Percentiles rank a stretch among this genome's conserved stretches.
Conservation (phyloP, 805 yeast genomes). For the Metschnikowia similis region DNA sequence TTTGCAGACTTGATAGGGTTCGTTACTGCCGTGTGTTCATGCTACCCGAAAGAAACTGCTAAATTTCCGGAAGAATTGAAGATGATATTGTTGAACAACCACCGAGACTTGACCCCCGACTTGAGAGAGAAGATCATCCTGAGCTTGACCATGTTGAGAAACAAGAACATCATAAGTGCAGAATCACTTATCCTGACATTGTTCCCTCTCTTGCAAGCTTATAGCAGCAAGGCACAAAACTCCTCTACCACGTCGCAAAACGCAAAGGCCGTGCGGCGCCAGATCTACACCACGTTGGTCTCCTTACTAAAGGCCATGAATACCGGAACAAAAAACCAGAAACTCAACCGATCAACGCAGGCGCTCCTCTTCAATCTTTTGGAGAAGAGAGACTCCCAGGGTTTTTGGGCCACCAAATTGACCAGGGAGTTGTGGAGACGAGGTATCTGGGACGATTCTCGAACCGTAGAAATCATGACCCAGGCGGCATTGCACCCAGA, state of each 20-base stretch:
- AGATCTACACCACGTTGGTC: constrained; percentile 75
- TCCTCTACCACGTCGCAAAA: constrained; percentile 47
- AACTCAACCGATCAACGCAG: constrained; percentile 84
- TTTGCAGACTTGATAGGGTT: constrained; percentile 85
- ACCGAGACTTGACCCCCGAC: constrained; percentile 76
- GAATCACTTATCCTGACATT: constrained; percentile 80
- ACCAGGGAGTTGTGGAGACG: constrained; percentile 97
- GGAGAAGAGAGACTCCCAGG: constrained; percentile 72
- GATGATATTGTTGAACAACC: constrained; percentile 64
- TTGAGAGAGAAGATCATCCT: constrained; percentile 89
- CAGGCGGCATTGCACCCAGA: constrained; percentile 91
- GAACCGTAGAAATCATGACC: constrained; percentile 97
- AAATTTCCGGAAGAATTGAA: constrained; percentile 79
- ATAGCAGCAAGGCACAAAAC: constrained; percentile 38
- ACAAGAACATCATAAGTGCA: constrained; percentile 72
- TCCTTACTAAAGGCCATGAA: constrained; percentile 78
- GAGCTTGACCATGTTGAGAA: constrained; percentile 84
- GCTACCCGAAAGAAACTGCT: constrained; percentile 85
- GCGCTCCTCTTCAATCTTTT: constrained; percentile 84
- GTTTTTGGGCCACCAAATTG: constrained; percentile 93
- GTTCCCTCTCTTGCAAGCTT: constrained; percentile 77
- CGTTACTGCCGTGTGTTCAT: constrained; percentile 84
- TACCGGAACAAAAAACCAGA: constrained; percentile 85
- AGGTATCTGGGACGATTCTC: constrained; percentile 96
- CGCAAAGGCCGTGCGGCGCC: constrained; percentile 77